Evolutionary conservation across 345 rosid species (phyloP).

Genomic region (Jatropha curcas): DNA sequence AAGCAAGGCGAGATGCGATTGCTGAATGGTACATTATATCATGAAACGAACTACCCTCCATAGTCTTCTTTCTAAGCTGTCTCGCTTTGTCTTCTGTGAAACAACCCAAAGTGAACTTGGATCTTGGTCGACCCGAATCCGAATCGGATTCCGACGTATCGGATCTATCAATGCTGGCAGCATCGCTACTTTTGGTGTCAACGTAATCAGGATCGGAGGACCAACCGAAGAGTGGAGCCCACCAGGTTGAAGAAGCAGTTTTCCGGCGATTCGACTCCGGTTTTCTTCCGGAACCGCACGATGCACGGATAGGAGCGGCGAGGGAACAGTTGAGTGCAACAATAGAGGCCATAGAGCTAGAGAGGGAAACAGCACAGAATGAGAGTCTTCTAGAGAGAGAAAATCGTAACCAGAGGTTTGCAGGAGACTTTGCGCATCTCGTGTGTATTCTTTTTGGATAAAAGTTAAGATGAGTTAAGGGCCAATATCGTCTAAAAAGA

Average conservation of each 20-base stretch:
- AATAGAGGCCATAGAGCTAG: slow-evolving; percentile 45
- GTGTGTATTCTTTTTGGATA: background rate
- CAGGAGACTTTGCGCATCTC: background rate
- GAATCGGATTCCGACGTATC: slow-evolving; percentile 20
- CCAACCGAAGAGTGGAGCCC: slow-evolving; percentile 70
- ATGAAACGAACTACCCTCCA: slow-evolving; percentile 53
- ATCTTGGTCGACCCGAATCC: slow-evolving; percentile 19
- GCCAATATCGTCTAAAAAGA: background rate
- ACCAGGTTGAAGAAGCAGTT: slow-evolving; percentile 41
- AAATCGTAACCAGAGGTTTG: background rate
- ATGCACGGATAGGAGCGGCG: slow-evolving; percentile 42
- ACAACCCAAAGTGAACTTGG: slow-evolving; percentile 40
- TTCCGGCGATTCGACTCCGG: slow-evolving; percentile 26
- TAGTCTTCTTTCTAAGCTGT: slow-evolving; percentile 54
- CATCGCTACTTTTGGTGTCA: background rate
- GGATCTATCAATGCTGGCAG: slow-evolving; percentile 1
- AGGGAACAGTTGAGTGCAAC: slow-evolving; percentile 37
- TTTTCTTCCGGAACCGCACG: slow-evolving; percentile 29
- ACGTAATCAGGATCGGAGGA: slow-evolving; percentile 68
- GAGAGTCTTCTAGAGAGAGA: background rate
- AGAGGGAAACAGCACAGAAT: slow-evolving; percentile 1
- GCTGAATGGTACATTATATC: slow-evolving; percentile 77
- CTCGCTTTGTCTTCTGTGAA: slow-evolving; percentile 77
- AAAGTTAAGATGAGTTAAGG: background rate
- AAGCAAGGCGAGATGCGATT: slow-evolving; percentile 69